Conservation (phyloP, 176 grass and related monocot species). For the Triticum aestivum region IWGSC_CS_RefSeq_v2.1 NC_057809.1:562668441-562668940, state of each 20-base stretch:
- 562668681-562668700: slow-evolving; percentile 49
- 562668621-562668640: slow-evolving; percentile 32
- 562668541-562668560: too few relatives aligned
- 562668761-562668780: slow-evolving; percentile 13
- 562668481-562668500: too few relatives aligned
- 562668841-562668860: slow-evolving; percentile 24
- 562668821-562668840: neutral
- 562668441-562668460: neutral
- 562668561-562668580: too few relatives aligned
- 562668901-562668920: slow-evolving; percentile 39
- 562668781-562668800: neutral
- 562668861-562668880: slow-evolving; percentile 28
- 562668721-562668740: slow-evolving; percentile 85
- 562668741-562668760: slow-evolving; percentile 59
- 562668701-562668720: slow-evolving; percentile 63
- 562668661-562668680: slow-evolving; percentile 37
- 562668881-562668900: slow-evolving; percentile 61
- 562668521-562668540: too few relatives aligned
- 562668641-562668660: slow-evolving; percentile 34
- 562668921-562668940: slow-evolving; percentile 51
- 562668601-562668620: neutral
- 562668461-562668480: slow-evolving; percentile 23
- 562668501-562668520: too few relatives aligned
- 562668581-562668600: too few relatives aligned
- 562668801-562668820: neutral